Evolutionary conservation across 1,284 basidiomycete species (phyloP), one percentile per base, ranked within the genome.

Genomic region (Ceratorhiza oryzae-sativae): DNA sequence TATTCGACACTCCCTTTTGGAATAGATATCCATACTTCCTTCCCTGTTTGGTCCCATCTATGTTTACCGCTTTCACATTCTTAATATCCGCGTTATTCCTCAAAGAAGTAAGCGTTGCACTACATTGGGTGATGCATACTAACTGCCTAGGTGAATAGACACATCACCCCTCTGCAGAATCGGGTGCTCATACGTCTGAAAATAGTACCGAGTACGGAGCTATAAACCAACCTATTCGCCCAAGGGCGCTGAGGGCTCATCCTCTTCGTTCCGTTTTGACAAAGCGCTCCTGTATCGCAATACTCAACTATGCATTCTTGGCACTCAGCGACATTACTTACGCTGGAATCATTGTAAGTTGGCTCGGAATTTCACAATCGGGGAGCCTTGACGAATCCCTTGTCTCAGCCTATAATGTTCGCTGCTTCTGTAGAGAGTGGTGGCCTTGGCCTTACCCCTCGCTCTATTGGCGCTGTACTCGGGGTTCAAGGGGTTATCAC

Each of bases 21-120:
- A 48, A 41, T 32, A 46, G 36, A 34, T 73, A 75, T 51, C 75
- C 75, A 12, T 75, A 74, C 51, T 75, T 75, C 63, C 75, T 75
- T 4, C 75, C 71, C 9, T 72, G 71, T 32, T 48, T 72, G 18
- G 25, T 72, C 15, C 18, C 71, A 5, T 42, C 71, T 10, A 13
- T 18, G 10, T 72, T 72, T 48, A 18, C 62, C 4, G 34, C 39
- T 8, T 58, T 30, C 12, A 27, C 25, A 3, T 72, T 70, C 27
- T 9, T 70, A 15, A 23, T 68, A 36, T 42, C 46, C 20, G 34
- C 30, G 0, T 13, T 67, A 6, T 55, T 56, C 25, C 51, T 72
- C 2, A 15, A 59, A 67, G 71, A 72, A 65, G 71, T 48, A 30
- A 45, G 61, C 36, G 6, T 32, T 48, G n/a, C 18, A n/a, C 46